Evolutionary conservation across 139 green algal genomes (phyloP), one percentile per base, ranked within the genome.

Genomic region (Spirogloea muscicola): DNA sequence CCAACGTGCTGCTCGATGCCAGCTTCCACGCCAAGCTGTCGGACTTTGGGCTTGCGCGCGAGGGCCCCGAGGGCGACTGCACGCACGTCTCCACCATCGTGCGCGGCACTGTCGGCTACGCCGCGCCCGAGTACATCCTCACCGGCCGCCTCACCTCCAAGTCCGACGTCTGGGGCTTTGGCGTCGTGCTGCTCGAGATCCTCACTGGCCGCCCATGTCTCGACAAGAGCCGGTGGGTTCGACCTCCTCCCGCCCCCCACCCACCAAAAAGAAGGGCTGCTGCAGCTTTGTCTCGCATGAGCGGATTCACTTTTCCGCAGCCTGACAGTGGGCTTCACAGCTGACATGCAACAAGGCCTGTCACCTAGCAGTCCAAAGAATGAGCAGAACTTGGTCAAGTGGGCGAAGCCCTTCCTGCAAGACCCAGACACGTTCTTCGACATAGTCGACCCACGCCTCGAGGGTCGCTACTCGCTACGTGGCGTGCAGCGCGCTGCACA

Each of bases 121-220:
- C 93, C 5, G 92, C 93, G 1, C 93, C 97, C 80, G 93, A 98
- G 25, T 98, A 98, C 40, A 91, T 96, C 80, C 92, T 97, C 81
- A 92, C 90, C 66, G 91, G 93, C 0, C 96, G 96, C 75, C 76
- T 89, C 31, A 82, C 84, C 48, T 88, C 91, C 70, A 77, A 73
- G n/a, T 57, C 21, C 13, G 92, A 96, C 75, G 86, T 96, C 33
- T 97, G 94, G 77, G 90, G 79, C 33, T 93, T 94, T 76, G 89
- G 84, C 37, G 84, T 97, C 21, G 80, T 96, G 34, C 46, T 97
- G 60, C 93, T 91, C 87, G 91, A 96, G 89, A 86, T 97, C 68
- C 85, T 97, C 10, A 95, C 92, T 0, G 90, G 86, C 71, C 86
- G 88, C 75, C 79, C 84, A 36, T 93, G 90, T 39, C 33, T 79